These are phyloP conservation scores for Histomonas meleagridis DNA, from an alignment of 208 protist species.

Conservation along the genomic window DNA sequence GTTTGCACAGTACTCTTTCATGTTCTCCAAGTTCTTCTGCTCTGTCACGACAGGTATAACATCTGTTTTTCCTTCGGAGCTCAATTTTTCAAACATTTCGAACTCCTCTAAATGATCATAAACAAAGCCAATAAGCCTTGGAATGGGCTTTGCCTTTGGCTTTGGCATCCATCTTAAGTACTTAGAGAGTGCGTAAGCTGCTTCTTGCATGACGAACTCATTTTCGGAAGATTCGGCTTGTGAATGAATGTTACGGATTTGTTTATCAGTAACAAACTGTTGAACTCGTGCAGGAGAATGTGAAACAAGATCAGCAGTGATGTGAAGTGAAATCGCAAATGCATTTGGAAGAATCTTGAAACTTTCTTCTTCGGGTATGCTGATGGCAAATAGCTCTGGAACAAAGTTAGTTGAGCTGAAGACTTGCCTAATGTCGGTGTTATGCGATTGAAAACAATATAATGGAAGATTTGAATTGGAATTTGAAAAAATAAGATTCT, in stretches of 20 bases:
- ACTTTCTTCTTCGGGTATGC: not conserved
- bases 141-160: not conserved
- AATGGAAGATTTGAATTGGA: not conserved
- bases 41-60: too few species aligned
- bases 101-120: not conserved
- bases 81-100: not conserved
- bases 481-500: not conserved
- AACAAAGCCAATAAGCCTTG: not conserved
- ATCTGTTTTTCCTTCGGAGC: not conserved
- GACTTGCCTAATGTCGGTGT: not conserved
- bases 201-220: not conserved
- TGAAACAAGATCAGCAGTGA: not conserved
- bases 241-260: not conserved
- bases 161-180: not conserved
- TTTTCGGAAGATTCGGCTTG: not conserved
- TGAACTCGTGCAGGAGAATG: not conserved
- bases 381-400: not conserved
- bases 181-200: not conserved
- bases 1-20: too few species aligned
- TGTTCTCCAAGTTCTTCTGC: too few species aligned
- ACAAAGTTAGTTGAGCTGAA: not conserved
- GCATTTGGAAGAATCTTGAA: not conserved
- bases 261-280: not conserved
- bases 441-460: not conserved
- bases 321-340: not conserved